phyloP scores from a whole-genome alignment of 2,329 filamentous ascomycete species.

The Beauveria rudraprayagi region DNA sequence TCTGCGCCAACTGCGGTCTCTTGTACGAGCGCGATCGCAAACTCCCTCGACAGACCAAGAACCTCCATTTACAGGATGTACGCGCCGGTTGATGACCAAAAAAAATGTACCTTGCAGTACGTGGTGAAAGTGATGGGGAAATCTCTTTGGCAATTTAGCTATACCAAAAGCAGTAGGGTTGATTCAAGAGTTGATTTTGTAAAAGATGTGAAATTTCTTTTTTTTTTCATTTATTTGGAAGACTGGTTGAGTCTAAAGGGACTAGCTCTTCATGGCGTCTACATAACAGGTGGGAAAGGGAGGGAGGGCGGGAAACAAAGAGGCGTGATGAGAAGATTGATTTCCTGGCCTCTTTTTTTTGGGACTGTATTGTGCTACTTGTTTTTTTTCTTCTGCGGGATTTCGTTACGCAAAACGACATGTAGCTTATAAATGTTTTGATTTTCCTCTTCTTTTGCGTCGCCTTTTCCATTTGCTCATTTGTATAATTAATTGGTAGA shows the following conservation, averaged over 20 bases:
- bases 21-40: conserved; percentile 81
- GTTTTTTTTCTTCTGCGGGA: background rate
- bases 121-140: background rate
- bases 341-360: background rate
- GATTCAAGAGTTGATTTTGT: background rate
- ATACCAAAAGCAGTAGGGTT: background rate
- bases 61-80: conserved; percentile 28
- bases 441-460: background rate
- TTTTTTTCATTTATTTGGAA: conserved; percentile 14
- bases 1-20: conserved; percentile 90
- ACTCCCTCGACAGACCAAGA: conserved; percentile 50
- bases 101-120: background rate
- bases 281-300: conserved; percentile 4
- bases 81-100: conserved; percentile 23
- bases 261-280: conserved; percentile 9
- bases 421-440: background rate
- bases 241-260: conserved; percentile 8
- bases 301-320: background rate
- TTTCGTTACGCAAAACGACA: background rate
- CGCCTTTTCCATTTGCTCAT: background rate
- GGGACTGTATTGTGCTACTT: background rate
- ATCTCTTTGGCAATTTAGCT: background rate
- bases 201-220: background rate
- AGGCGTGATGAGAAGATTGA: background rate
- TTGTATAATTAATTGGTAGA: too few species aligned